phyloP scores from a whole-genome alignment of 192 early-diverging fungal species.

The Globomyces pollinis-pini region DNA sequence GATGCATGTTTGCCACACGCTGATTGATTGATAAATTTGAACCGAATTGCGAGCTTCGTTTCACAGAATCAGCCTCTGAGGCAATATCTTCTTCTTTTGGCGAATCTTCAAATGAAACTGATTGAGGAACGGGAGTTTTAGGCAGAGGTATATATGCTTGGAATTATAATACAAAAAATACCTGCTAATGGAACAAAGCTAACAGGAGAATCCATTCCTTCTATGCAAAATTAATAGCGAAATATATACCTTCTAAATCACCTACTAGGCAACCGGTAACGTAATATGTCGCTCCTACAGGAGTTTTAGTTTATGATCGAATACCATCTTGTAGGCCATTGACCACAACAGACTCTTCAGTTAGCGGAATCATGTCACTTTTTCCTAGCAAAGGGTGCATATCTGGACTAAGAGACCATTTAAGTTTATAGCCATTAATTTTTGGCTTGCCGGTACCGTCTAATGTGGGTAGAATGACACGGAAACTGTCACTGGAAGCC shows the following conservation, averaged over 20 bases:
- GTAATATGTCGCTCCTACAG: constrained; percentile 7
- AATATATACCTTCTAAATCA: constrained; percentile 11
- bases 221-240: too few species aligned
- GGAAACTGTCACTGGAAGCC: constrained; percentile 17
- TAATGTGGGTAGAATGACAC: constrained; percentile 10
- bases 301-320: constrained; percentile 4
- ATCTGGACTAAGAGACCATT: background rate
- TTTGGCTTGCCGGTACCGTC: constrained; percentile 2
- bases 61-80: constrained; percentile 12
- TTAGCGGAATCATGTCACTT: constrained; percentile 5
- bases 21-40: constrained; percentile 34
- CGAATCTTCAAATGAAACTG: constrained; percentile 1
- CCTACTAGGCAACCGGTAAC: constrained; percentile 19
- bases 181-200: constrained; percentile 3
- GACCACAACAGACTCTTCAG: constrained; percentile 2
- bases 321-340: constrained; percentile 14
- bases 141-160: constrained; percentile 35
- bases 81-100: background rate
- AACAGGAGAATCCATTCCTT: background rate
- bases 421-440: constrained; percentile 21
- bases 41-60: constrained; percentile 19
- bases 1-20: constrained; percentile 44
- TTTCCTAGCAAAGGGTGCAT: background rate
- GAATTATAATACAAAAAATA: background rate
- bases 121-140: constrained; percentile 18